A percentile compares a stretch with the other conserved stretches of the same genome.
These are phyloP conservation scores for Schoenoplectus triqueter DNA, from an alignment of 202 grass and related monocot genomes.

Conservation along the genomic window DNA sequence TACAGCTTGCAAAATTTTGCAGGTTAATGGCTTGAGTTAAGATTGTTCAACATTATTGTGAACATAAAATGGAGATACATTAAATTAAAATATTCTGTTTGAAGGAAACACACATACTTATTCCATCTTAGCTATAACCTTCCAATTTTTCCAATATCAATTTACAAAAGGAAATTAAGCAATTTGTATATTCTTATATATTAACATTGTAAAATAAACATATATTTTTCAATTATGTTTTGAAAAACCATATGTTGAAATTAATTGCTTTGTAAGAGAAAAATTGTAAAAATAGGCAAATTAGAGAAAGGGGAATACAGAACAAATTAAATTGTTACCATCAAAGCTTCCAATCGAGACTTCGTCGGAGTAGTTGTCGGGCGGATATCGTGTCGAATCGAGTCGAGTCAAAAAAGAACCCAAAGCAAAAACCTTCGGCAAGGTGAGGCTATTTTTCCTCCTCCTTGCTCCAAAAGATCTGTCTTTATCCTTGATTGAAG, in stretches of 20 bases:
- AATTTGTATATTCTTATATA: too few relatives aligned
- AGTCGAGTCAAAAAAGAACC: slow-evolving; percentile 74
- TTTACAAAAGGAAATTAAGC: not conserved
- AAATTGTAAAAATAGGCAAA: not conserved
- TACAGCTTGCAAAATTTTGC: not conserved
- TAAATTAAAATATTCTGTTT: not conserved
- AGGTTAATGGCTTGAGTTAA: not conserved
- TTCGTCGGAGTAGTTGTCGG: slow-evolving; percentile 24
- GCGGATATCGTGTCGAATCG: slow-evolving; percentile 53
- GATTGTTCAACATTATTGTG: not conserved
- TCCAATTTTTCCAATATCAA: not conserved
- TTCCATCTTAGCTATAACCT: not conserved
- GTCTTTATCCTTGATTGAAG: slow-evolving; percentile 13
- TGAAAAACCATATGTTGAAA: not conserved
- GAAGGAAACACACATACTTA: not conserved
- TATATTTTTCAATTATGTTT: not conserved
- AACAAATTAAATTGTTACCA: slow-evolving; percentile 40
- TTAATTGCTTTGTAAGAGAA: not conserved
- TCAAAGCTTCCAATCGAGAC: slow-evolving; percentile 71
- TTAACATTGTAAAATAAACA: not conserved
- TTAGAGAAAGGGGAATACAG: not conserved
- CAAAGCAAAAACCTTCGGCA: slow-evolving; percentile 73
- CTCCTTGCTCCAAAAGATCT: slow-evolving; percentile 29
- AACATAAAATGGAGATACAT: not conserved
- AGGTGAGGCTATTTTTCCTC: slow-evolving; percentile 51